Base-by-base conservation (phyloP, 352 stramenopile species). In the Plasmopara halstedii region DNA sequence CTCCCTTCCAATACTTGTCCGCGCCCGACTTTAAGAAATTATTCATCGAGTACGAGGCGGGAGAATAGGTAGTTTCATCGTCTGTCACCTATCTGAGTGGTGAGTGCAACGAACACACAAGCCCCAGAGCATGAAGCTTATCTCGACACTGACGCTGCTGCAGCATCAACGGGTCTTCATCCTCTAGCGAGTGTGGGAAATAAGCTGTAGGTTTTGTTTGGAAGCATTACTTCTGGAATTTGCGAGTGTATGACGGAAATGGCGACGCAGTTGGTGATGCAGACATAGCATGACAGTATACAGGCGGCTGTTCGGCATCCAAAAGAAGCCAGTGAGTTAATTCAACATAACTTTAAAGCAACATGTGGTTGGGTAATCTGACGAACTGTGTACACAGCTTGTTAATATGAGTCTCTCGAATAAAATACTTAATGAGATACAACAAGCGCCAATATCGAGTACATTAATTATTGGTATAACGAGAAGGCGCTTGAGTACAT, bases 161-260 rank as follows among this genome's bases (percentile, higher is more conserved):
- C n/a, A n/a, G 67, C 32, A 67, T 52, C 14, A 90, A 63, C 40
- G 78, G 78, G 48, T 91, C 73, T 18, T 85, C 70, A 7, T 74
- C 68, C 5, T 65, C 42, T 14, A 53, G 51, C 0, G 60, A 47
- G 15, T 71, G 64, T 10, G 79, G 79, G 27, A 67, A 77, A 45
- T 86, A 88, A 31, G 79, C 70, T 13, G 79, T 85, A 11, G 79
- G 79, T 23, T 80, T 82, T 34, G 75, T 58, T 53, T 72, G 50
- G 50, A 73, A 87, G 35, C 58, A 67, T 56, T 70, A 53, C 35
- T 85, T 82, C 45, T 79, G 64, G 19, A 84, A 72, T 26, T 64
- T 53, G 21, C 53, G 51, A 46, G 67, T 70, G 66, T 66, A 81
- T 15, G 64, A 47, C 9, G 53, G 58, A 6, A 56, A 66, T 6